A percentile compares a stretch with the other conserved stretches of the same genome.
These are phyloP conservation scores for Gillenia trifoliata DNA, from an alignment of 306 rosid genomes.

Conservation along the genomic window DNA sequence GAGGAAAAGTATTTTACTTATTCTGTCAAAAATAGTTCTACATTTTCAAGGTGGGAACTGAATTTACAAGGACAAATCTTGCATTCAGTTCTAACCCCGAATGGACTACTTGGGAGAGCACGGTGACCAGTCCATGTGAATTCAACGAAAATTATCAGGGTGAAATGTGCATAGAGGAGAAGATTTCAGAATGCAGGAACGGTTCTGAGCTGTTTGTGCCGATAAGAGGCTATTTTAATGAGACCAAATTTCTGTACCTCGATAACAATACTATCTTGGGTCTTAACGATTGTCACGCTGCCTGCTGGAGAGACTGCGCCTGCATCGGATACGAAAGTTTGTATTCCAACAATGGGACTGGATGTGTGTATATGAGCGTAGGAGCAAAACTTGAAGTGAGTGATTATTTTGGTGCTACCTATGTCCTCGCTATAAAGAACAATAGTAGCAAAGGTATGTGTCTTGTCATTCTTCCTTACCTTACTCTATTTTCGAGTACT, in stretches of 20 bases:
- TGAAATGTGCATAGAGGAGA: slow-evolving; percentile 16
- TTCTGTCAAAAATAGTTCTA: slow-evolving; percentile 2
- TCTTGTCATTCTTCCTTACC: background rate
- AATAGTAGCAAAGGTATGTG: slow-evolving; percentile 3
- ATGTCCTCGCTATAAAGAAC: background rate
- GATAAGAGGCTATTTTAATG: slow-evolving; percentile 10
- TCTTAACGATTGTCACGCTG: slow-evolving; percentile 14
- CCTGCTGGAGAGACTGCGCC: slow-evolving; percentile 25
- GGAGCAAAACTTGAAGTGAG: background rate
- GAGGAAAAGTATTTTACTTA: slow-evolving; percentile 22
- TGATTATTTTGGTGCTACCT: background rate
- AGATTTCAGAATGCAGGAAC: slow-evolving; percentile 13
- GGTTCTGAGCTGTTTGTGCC: slow-evolving; percentile 14
- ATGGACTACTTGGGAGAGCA: slow-evolving; percentile 11
- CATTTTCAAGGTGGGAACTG: slow-evolving; percentile 19
- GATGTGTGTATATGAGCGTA: slow-evolving; percentile 12
- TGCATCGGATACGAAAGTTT: slow-evolving; percentile 11
- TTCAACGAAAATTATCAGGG: background rate
- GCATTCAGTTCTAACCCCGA: background rate
- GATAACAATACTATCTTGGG: slow-evolving; percentile 6
- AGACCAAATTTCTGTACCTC: background rate
- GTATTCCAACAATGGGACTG: slow-evolving; percentile 14
- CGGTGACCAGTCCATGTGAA: slow-evolving; percentile 6
- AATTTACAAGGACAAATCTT: slow-evolving; percentile 16
- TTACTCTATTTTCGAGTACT: background rate